A percentile compares a stretch with the other conserved stretches of the same genome.
phyloP scores from a whole-genome alignment of 177 flowering plant species.

The Vitis hybrid region DNA sequence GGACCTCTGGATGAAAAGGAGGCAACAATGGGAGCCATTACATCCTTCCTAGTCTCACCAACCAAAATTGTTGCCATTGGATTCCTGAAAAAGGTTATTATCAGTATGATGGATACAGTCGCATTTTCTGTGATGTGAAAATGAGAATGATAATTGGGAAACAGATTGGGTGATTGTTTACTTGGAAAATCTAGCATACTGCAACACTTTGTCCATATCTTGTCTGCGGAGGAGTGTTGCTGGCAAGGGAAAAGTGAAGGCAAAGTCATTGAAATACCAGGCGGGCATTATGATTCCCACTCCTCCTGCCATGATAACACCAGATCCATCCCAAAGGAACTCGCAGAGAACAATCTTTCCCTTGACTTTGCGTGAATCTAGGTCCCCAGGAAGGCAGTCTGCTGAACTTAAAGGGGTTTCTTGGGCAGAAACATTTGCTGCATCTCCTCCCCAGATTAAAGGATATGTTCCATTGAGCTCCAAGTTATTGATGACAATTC shows the following conservation, averaged over 20 bases:
- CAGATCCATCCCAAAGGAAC: constrained; percentile 21
- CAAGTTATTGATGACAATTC: constrained; percentile 34
- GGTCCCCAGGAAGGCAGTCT: constrained; percentile 13
- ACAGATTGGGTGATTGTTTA: neutral
- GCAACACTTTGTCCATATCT: constrained; percentile 10
- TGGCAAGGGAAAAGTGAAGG: constrained; percentile 25
- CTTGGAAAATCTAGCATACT: constrained; percentile 30
- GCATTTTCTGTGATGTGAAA: no score
- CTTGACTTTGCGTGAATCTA: constrained; percentile 15
- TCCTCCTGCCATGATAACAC: constrained; percentile 18
- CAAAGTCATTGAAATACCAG: neutral
- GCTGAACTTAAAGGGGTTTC: constrained; percentile 11
- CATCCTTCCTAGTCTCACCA: constrained; percentile 18
- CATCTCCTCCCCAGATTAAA: constrained; percentile 37
- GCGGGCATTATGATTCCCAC: constrained; percentile 27
- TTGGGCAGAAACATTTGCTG: constrained; percentile 26
- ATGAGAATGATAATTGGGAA: no score
- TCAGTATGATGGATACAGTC: no score
- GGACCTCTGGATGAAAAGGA: constrained; percentile 62
- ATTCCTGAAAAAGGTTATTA: constrained; percentile 17
- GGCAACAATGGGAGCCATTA: constrained; percentile 32
- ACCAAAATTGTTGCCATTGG: constrained; percentile 41
- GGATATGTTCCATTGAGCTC: constrained; percentile 31
- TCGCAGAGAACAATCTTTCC: constrained; percentile 40
- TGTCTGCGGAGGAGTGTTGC: constrained; percentile 10